Base-by-base conservation (phyloP, 805 yeast genomes). In the Candida maesae region DNA sequence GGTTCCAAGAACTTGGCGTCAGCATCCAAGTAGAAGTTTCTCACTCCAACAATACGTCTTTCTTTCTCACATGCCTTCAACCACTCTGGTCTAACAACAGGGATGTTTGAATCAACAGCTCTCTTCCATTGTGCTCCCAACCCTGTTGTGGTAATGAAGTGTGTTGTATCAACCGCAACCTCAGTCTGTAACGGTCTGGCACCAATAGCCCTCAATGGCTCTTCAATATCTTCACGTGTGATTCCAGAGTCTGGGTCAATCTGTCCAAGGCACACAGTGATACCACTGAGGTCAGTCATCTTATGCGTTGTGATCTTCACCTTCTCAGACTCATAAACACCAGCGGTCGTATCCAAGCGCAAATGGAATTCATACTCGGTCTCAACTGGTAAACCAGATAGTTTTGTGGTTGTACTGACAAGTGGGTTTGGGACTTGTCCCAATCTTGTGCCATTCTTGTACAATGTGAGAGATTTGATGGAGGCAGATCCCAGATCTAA, bases 41-140 rank as follows among this genome's bases (percentile, higher is more conserved):
- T 74, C 13, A 93, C 99, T 20, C 98, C 96, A 32, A 90, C 95
- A 41, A 93, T 81, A 56, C 96, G 68, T 52, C 93, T 78, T 57
- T 90, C 97, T 32, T 73, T 62, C 53, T 86, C 95, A 67, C 98
- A 93, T 1, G 97, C 96, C 62, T 84, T 83, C 42, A 93, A 68
- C 98, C 98, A 93, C 60, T 93, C 97, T 0, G 99, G 98, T 61
- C 95, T 76, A 20, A 93, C 90, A 29, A 93, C 77, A 2, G 99
- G 99, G 41, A 93, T 88, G 58, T 89, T 93, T 67, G 79, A 76
- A 39, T 83, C 89, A 46, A 74, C 72, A 2, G 98, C 99, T 58
- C 79, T 82, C 47, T 79, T 71, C 66, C 77, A 84, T 61, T 86
- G 90, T 14, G 81, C 72, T n/a, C 87, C 88, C 31, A 68, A 67